Percentiles rank a stretch among this genome's conserved stretches.
phyloP scores from a whole-genome alignment of 306 rosid genomes.

The Rosa persica region DNA sequence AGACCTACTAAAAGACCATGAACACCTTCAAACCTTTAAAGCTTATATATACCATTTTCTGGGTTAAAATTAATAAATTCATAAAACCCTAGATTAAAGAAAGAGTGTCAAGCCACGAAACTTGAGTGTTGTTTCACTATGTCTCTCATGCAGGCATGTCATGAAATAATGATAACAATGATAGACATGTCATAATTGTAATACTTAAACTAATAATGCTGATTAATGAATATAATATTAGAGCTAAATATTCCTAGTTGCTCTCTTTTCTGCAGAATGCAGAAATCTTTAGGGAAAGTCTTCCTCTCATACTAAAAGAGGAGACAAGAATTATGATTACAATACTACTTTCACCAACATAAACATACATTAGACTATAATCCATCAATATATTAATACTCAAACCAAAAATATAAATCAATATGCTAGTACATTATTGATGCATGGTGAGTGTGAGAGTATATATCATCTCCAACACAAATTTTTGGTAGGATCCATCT shows the following conservation, averaged over 20 bases:
- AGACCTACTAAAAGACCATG: constrained; percentile 6
- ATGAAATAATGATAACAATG: constrained; percentile 40
- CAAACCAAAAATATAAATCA: neutral
- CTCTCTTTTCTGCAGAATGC: constrained; percentile 13
- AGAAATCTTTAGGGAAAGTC: constrained; percentile 28
- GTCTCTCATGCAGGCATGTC: constrained; percentile 69
- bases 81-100: neutral
- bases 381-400: constrained; percentile 20
- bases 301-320: constrained; percentile 34
- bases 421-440: neutral
- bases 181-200: constrained; percentile 44
- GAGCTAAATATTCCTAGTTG: neutral
- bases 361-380: constrained; percentile 32
- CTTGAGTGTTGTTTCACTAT: constrained; percentile 34
- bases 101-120: constrained; percentile 1
- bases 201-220: constrained; percentile 17
- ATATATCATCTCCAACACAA: constrained; percentile 15
- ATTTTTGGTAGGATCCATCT: constrained; percentile 17
- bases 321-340: constrained; percentile 41
- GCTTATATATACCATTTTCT: neutral
- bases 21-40: neutral
- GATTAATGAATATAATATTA: constrained; percentile 11
- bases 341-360: constrained; percentile 45
- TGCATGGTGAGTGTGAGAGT: constrained; percentile 1
- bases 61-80: neutral